Conservation (phyloP, 1,284 basidiomycete genomes). For the Sutorius eximius region DNA sequence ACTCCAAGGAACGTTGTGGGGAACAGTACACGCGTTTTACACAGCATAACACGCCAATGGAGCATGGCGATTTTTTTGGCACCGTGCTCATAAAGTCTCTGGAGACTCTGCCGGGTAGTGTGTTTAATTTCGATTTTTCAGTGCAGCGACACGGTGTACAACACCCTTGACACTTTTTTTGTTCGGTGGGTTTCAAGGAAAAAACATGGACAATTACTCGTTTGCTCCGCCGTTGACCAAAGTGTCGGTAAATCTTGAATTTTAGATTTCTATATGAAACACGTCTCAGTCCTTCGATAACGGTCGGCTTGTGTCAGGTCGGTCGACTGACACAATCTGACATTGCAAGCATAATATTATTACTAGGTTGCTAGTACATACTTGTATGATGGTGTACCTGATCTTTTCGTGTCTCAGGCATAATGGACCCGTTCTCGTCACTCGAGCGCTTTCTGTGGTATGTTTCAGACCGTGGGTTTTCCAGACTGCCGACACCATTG, state of each 20-base stretch:
- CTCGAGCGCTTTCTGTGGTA: not conserved
- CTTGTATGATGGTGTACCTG: not conserved
- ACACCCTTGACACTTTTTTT: not conserved
- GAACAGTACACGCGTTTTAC: not conserved
- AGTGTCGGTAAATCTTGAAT: not conserved
- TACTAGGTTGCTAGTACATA: too few relatives aligned
- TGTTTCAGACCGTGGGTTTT: not conserved
- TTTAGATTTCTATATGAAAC: not conserved
- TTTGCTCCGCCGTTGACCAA: too few relatives aligned
- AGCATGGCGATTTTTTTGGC: not conserved
- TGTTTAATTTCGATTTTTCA: not conserved
- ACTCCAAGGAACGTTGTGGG: not conserved
- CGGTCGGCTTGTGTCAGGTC: too few relatives aligned
- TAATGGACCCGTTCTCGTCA: not conserved
- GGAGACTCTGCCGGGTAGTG: not conserved
- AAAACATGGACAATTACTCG: not conserved
- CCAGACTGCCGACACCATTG: not conserved
- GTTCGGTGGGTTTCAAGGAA: not conserved
- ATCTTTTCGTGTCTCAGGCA: not conserved
- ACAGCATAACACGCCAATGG: not conserved
- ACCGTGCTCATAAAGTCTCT: not conserved
- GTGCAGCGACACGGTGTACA: not conserved
- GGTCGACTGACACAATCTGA: not conserved
- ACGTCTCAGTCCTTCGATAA: too few relatives aligned
- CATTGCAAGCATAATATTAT: not conserved